Base-by-base conservation (phyloP, 345 rosid genomes). In the Mercurialis annua region DNA sequence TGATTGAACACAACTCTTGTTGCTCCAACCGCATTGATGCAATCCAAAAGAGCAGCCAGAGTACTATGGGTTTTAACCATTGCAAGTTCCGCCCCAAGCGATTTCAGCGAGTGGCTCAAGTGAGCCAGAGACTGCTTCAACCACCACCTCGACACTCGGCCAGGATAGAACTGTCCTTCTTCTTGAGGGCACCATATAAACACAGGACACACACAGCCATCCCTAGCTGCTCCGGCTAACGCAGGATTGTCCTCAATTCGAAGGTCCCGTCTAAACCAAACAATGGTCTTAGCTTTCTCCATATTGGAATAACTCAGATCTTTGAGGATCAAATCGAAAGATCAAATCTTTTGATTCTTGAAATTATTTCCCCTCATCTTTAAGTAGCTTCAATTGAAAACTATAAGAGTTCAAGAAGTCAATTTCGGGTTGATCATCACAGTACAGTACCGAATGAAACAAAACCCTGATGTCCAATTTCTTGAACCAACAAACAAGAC, bases 201-300 rank as follows among this genome's bases (percentile, higher is more conserved):
- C 27, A 93, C 87, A 42, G 96, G 97, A 59, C 84, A 84, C 14
- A 93, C 84, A 27, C 75, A 56, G 27, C 98, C 97, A 26, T 86
- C 94, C 75, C 78, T 89, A 16, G 92, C 92, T 55, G 97, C 96
- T 0, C 89, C 88, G 34, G 96, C 83, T 79, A 93, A 78, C n/a
- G 98, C 97, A n/a, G 96, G 98, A 70, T 93, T 90, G 79, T 90
- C 98, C 72, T 93, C 98, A 62, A 93, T 86, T 79, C 98, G 82
- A 36, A 90, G 81, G 77, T 93, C 98, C 81, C 98, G 86, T 75
- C 98, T 87, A 73, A 93, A 87, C 98, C 98, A 93, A 69, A 90
- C 98, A 58, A 89, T 75, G 3, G 94, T 92, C 82, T 80, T 89
- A 30, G 61, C 73, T 79, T 75, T 63, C 62, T 69, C 71, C 91